A percentile compares a stretch with the other conserved stretches of the same genome.
Conservation (phyloP, 1,139 yeast genomes). For the Diutina rugosa region DNA sequence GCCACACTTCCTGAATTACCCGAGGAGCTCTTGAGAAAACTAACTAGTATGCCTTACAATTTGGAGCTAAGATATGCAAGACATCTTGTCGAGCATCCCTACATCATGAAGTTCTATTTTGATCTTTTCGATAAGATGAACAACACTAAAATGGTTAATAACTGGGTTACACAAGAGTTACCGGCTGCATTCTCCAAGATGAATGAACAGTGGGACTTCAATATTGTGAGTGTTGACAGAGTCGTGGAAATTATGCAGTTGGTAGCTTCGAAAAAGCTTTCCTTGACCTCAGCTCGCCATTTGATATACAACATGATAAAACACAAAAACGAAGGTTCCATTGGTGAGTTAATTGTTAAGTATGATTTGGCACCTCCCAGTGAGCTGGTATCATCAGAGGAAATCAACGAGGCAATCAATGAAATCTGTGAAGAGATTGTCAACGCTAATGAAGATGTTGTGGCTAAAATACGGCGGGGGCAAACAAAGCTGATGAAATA, state of each 20-base stretch:
- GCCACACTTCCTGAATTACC: constrained; percentile 47
- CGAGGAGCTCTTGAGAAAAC: constrained; percentile 37
- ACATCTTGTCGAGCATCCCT: constrained; percentile 37
- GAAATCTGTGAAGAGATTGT: constrained; percentile 44
- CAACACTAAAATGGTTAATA: constrained; percentile 37
- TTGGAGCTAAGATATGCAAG: constrained; percentile 62
- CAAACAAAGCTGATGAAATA: constrained; percentile 59
- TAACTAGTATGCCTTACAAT: constrained; percentile 40
- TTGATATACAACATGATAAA: not conserved
- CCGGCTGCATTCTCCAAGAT: constrained; percentile 55
- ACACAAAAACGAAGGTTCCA: not conserved
- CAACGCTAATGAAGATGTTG: constrained; percentile 39
- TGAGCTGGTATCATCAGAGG: constrained; percentile 11
- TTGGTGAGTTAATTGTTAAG: constrained; percentile 20
- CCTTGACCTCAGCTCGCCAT: not conserved
- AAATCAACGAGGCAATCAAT: constrained; percentile 28
- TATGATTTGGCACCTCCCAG: constrained; percentile 36
- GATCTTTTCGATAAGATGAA: constrained; percentile 20
- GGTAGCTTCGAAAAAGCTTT: not conserved
- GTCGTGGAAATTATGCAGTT: constrained; percentile 1
- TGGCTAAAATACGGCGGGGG: constrained; percentile 41
- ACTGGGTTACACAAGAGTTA: constrained; percentile 79
- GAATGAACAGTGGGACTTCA: constrained; percentile 23
- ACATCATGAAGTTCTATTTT: constrained; percentile 38
- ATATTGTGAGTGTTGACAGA: constrained; percentile 15